Evolutionary conservation across 257 asterid genomes (phyloP).

Genomic region (Anisodus tanguticus): DNA sequence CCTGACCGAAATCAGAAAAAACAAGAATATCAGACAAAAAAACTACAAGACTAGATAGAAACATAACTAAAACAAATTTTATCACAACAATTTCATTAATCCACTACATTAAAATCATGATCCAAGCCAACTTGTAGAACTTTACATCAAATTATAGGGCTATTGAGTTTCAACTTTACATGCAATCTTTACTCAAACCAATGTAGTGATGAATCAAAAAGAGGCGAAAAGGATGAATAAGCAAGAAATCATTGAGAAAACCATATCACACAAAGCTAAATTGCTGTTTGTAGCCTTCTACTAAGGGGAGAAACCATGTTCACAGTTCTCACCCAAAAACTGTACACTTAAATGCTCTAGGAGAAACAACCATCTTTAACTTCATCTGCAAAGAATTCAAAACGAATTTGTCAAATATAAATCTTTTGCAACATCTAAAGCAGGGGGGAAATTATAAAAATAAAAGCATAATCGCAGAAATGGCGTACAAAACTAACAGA

Average conservation of each 20-base stretch:
- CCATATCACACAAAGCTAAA: background rate
- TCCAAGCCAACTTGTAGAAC: conserved; percentile 7
- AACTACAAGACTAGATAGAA: background rate
- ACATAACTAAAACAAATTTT: background rate
- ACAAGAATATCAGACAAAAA: background rate
- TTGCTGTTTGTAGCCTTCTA: conserved; percentile 1
- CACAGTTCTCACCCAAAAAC: conserved; percentile 12
- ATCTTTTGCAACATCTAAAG: background rate
- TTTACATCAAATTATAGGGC: conserved; percentile 5
- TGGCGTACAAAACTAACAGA: background rate
- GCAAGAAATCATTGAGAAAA: background rate
- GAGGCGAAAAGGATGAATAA: background rate
- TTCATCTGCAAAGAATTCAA: conserved; percentile 9
- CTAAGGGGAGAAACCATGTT: background rate
- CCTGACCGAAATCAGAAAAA: background rate
- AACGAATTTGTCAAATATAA: background rate
- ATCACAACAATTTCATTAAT: conserved; percentile 20
- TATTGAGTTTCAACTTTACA: conserved; percentile 29
- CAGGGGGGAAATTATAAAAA: background rate
- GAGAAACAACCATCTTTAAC: background rate
- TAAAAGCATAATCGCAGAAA: background rate
- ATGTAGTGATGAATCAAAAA: background rate
- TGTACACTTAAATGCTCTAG: conserved; percentile 9
- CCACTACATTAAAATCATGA: conserved; percentile 8
- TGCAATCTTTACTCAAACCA: conserved; percentile 25